Evolutionary conservation across 2,329 filamentous ascomycete species (phyloP).

Genomic region (Ophiostoma perfectum): DNA sequence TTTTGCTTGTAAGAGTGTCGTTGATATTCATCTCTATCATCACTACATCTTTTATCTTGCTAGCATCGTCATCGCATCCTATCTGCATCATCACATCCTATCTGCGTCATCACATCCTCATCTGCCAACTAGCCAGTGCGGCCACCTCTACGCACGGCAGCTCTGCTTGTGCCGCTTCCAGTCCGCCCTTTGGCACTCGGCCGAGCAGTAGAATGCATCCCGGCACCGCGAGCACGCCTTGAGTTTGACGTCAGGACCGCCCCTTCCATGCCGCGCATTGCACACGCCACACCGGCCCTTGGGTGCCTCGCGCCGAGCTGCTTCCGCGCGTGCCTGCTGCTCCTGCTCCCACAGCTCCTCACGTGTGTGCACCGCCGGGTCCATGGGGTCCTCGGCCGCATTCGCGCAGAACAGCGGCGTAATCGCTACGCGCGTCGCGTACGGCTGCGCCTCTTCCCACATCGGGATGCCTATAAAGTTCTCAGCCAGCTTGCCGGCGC

Average conservation of each 20-base stretch:
- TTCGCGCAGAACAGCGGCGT: slow-evolving; percentile 42
- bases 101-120: neutral
- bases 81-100: neutral
- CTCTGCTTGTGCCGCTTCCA: slow-evolving; percentile 49
- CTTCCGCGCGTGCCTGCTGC: neutral
- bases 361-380: neutral
- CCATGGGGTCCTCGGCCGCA: neutral
- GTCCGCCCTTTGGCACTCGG: slow-evolving; percentile 48
- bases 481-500: slow-evolving; percentile 39
- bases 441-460: slow-evolving; percentile 39
- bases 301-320: neutral
- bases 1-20: no score
- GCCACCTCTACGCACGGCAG: slow-evolving; percentile 30
- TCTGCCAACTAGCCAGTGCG: neutral
- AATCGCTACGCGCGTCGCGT: slow-evolving; percentile 52
- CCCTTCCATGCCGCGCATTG: slow-evolving; percentile 33
- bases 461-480: slow-evolving; percentile 39
- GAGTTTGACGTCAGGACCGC: slow-evolving; percentile 28
- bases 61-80: no score
- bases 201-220: slow-evolving; percentile 45
- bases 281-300: slow-evolving; percentile 30
- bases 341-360: neutral
- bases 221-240: slow-evolving; percentile 37
- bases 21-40: no score
- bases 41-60: no score